phyloP scores from a whole-genome alignment of 495 filamentous ascomycete genomes.

The Aspergillus nidulans region DNA sequence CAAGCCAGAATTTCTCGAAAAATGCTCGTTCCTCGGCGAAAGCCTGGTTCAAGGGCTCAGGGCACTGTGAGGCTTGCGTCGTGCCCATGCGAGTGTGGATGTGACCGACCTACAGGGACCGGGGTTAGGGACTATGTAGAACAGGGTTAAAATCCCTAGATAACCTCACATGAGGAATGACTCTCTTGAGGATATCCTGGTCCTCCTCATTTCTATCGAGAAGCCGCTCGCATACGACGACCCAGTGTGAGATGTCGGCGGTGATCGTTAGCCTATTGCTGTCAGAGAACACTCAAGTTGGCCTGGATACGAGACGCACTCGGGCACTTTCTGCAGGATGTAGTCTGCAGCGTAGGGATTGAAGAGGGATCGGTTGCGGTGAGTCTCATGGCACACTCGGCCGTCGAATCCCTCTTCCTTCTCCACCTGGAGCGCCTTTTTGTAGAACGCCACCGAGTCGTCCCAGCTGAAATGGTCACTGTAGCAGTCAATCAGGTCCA shows the following conservation, averaged over 20 bases:
- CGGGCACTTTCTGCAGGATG: slow-evolving; percentile 20
- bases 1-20: slow-evolving; percentile 24
- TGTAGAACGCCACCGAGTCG: slow-evolving; percentile 25
- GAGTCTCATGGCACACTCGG: slow-evolving; percentile 25
- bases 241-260: slow-evolving; percentile 28
- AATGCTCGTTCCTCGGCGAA: slow-evolving; percentile 24
- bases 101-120: slow-evolving; percentile 19
- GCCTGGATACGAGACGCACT: slow-evolving; percentile 10
- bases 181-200: slow-evolving; percentile 13
- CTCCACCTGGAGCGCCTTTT: slow-evolving; percentile 19
- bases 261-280: slow-evolving; percentile 19
- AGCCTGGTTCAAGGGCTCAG: slow-evolving; percentile 21
- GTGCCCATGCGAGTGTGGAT: slow-evolving; percentile 29
- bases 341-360: slow-evolving; percentile 19
- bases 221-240: slow-evolving; percentile 23
- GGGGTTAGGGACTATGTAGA: not conserved
- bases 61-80: slow-evolving; percentile 28
- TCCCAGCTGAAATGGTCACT: slow-evolving; percentile 27
- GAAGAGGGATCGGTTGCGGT: slow-evolving; percentile 26
- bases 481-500: not conserved
- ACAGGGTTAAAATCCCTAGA: not conserved
- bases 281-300: not conserved
- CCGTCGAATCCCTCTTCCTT: slow-evolving; percentile 22
- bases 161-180: slow-evolving; percentile 24
- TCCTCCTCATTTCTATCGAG: slow-evolving; percentile 25